phyloP scores from a whole-genome alignment of 208 protist species.

The Tritrichomonas musculus region DNA sequence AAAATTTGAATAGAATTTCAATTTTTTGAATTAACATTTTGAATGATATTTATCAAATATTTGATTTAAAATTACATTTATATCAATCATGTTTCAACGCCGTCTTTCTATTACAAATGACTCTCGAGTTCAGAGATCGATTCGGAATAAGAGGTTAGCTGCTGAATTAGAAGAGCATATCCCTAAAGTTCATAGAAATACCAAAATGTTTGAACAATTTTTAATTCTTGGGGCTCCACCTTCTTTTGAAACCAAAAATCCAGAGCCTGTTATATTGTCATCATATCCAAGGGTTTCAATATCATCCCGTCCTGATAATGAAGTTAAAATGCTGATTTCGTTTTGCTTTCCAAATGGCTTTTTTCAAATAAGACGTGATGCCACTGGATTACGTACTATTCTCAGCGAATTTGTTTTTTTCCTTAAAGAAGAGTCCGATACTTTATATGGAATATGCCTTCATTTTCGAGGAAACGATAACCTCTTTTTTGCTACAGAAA shows the following conservation, averaged over 20 bases:
- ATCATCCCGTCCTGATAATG: neutral
- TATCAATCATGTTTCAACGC: too few relatives aligned
- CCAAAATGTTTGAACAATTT: constrained; percentile 4
- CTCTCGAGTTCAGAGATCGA: too few relatives aligned
- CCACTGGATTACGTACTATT: neutral
- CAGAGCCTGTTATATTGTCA: neutral
- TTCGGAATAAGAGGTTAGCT: too few relatives aligned
- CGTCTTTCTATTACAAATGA: too few relatives aligned
- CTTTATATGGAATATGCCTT: neutral
- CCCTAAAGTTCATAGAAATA: too few relatives aligned
- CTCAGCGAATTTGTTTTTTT: neutral
- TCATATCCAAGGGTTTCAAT: neutral
- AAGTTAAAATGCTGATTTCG: neutral
- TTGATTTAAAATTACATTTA: too few relatives aligned
- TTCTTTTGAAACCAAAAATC: neutral
- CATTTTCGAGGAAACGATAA: neutral
- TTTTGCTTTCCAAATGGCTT: neutral
- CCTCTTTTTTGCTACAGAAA: neutral
- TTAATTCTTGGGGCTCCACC: neutral
- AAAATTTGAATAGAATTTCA: too few relatives aligned
- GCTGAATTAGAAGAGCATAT: too few relatives aligned
- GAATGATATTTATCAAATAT: too few relatives aligned
- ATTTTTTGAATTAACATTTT: too few relatives aligned
- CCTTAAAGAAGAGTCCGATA: neutral
- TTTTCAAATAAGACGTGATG: neutral